phyloP scores from a whole-genome alignment of 768 basidiomycete genomes.

The Tricholoma furcatifolium region DNA sequence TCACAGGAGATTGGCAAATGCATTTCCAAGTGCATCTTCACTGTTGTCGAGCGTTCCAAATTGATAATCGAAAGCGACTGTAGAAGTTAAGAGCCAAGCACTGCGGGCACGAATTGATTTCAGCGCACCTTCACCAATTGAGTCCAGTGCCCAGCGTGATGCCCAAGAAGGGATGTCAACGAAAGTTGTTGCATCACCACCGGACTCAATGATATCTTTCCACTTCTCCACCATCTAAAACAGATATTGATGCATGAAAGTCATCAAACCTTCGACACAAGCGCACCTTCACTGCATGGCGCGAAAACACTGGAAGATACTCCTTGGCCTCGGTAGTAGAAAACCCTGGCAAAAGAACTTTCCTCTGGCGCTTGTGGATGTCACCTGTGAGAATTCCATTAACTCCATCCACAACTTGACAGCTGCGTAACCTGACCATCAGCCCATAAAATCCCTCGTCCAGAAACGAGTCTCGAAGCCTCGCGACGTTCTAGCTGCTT shows the following conservation, averaged over 20 bases:
- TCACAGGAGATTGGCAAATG: constrained; percentile 37
- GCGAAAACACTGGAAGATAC: constrained; percentile 38
- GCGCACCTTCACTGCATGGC: constrained; percentile 30
- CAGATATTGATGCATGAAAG: neutral
- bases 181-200: constrained; percentile 25
- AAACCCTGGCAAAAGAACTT: constrained; percentile 46
- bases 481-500: constrained; percentile 39
- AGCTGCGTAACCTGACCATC: constrained; percentile 28
- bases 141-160: constrained; percentile 47
- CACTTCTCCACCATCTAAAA: constrained; percentile 36
- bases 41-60: constrained; percentile 39
- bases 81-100: no score
- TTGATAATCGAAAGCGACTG: constrained; percentile 50
- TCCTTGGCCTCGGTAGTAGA: constrained; percentile 38
- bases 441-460: constrained; percentile 38
- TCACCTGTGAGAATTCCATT: constrained; percentile 21
- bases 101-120: no score
- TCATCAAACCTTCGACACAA: neutral
- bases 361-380: constrained; percentile 46
- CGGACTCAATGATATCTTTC: constrained; percentile 33
- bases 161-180: constrained; percentile 36
- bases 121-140: constrained; percentile 44
- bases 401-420: neutral
- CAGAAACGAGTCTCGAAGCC: constrained; percentile 31
- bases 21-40: constrained; percentile 34